A percentile compares a stretch with the other conserved stretches of the same genome.
Evolutionary conservation across 2,329 filamentous ascomycete genomes (phyloP).

Genomic region (Xylariaceae sp.): DNA sequence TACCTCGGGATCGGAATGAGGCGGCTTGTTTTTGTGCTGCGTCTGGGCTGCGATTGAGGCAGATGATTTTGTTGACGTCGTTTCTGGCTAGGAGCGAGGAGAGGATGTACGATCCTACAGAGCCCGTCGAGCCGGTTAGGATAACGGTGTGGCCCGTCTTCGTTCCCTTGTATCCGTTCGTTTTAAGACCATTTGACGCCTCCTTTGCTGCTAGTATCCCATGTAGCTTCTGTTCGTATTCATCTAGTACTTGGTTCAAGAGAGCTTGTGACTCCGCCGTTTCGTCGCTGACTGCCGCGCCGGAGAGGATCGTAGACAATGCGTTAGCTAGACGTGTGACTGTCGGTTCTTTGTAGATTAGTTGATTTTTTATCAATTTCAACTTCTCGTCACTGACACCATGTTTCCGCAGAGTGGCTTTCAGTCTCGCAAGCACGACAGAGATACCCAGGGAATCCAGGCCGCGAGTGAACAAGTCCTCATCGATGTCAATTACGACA

Average conservation of each 20-base stretch:
- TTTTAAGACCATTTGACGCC: too few species aligned
- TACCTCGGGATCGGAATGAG: slow-evolving; percentile 7
- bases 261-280: background rate
- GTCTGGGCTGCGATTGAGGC: slow-evolving; percentile 6
- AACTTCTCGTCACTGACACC: slow-evolving; percentile 2
- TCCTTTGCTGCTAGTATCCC: background rate
- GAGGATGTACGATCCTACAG: slow-evolving; percentile 13
- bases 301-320: slow-evolving; percentile 1
- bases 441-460: slow-evolving; percentile 8
- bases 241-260: slow-evolving; percentile 1
- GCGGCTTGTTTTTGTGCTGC: slow-evolving; percentile 1
- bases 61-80: slow-evolving; percentile 8
- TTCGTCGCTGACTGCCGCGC: background rate
- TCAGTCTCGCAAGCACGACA: slow-evolving; percentile 5
- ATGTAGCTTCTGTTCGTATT: slow-evolving; percentile 1
- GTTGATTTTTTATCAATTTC: too few species aligned
- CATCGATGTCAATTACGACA: slow-evolving; percentile 7
- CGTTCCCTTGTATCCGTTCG: too few species aligned
- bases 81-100: slow-evolving; percentile 3
- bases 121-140: slow-evolving; percentile 13
- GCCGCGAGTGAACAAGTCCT: slow-evolving; percentile 9
- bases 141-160: too few species aligned
- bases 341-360: slow-evolving; percentile 7
- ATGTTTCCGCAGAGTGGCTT: slow-evolving; percentile 6
- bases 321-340: slow-evolving; percentile 3